A percentile compares a stretch with the other conserved stretches of the same genome.
These are phyloP conservation scores for Acanthamoeba quina DNA, from an alignment of 208 protist genomes.

Conservation along the genomic window DNA sequence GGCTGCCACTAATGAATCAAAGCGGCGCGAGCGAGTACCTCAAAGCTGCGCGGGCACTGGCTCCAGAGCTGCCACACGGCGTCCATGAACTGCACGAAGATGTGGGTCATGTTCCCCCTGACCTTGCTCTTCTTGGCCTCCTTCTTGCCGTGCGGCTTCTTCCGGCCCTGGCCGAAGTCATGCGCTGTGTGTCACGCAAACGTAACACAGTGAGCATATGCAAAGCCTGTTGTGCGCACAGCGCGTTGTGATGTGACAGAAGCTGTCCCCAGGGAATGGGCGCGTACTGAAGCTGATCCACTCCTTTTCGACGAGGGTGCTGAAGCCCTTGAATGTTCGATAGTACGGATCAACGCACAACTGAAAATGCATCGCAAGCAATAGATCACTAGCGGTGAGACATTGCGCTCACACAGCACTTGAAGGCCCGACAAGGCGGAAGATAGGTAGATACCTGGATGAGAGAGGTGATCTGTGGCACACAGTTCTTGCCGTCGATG, in stretches of 20 bases:
- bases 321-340: constrained; percentile 69
- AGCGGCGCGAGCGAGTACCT: background rate
- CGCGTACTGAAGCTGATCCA: constrained; percentile 67
- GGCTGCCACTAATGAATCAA: background rate
- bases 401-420: too few species aligned
- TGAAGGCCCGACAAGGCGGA: background rate
- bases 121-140: constrained; percentile 3
- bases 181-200: background rate
- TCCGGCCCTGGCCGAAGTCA: constrained; percentile 16
- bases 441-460: constrained; percentile 25
- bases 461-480: constrained; percentile 43
- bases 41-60: constrained; percentile 42
- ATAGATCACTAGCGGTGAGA: too few species aligned
- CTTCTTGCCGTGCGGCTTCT: constrained; percentile 29
- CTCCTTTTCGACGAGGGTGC: constrained; percentile 60
- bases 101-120: constrained; percentile 36
- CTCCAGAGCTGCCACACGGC: constrained; percentile 65
- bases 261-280: background rate
- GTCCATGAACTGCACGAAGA: constrained; percentile 71
- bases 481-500: constrained; percentile 33
- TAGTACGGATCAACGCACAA: constrained; percentile 66
- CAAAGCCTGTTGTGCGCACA: background rate
- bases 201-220: background rate
- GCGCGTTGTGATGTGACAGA: too few species aligned
- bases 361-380: background rate